Conservation (phyloP, 1,139 yeast species). For the Cylindricascospora bacillispora region DNA sequence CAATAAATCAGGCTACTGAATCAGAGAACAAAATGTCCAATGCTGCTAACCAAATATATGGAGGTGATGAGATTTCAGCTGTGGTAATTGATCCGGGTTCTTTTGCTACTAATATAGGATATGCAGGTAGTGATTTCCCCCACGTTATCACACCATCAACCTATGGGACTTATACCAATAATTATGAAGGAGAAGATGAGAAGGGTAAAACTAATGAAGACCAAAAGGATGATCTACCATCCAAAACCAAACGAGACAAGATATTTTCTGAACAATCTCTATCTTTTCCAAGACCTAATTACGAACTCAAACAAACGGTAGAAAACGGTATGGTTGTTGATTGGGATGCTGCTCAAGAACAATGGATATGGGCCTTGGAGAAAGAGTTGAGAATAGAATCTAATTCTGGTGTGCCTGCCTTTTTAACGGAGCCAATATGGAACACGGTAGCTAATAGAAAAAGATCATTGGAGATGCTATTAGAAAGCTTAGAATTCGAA, state of each 20-base stretch:
- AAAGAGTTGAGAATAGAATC: slow-evolving; percentile 17
- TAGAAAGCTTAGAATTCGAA: slow-evolving; percentile 65
- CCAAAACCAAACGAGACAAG: slow-evolving; percentile 15
- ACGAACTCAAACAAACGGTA: slow-evolving; percentile 45
- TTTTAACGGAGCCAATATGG: slow-evolving; percentile 38
- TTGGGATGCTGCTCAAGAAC: slow-evolving; percentile 68
- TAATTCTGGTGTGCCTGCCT: slow-evolving; percentile 29
- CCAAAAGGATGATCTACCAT: slow-evolving; percentile 23
- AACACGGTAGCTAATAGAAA: slow-evolving; percentile 56
- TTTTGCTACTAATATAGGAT: slow-evolving; percentile 70
- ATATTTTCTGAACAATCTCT: slow-evolving; percentile 45
- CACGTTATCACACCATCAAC: slow-evolving; percentile 60
- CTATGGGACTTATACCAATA: slow-evolving; percentile 26
- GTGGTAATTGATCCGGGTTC: slow-evolving; percentile 89
- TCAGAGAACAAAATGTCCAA: slow-evolving; percentile 19
- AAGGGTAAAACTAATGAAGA: slow-evolving; percentile 9
- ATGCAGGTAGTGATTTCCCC: slow-evolving; percentile 91
- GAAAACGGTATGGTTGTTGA: slow-evolving; percentile 49
- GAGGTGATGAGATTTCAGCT: slow-evolving; percentile 79
- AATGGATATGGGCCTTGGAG: slow-evolving; percentile 43
- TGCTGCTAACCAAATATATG: slow-evolving; percentile 35
- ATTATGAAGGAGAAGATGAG: background rate
- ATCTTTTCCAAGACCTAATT: slow-evolving; percentile 38
- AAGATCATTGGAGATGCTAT: slow-evolving; percentile 60
- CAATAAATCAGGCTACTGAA: no score